Base-by-base conservation (phyloP, 768 basidiomycete genomes). In the Leccinum variicolor region DNA sequence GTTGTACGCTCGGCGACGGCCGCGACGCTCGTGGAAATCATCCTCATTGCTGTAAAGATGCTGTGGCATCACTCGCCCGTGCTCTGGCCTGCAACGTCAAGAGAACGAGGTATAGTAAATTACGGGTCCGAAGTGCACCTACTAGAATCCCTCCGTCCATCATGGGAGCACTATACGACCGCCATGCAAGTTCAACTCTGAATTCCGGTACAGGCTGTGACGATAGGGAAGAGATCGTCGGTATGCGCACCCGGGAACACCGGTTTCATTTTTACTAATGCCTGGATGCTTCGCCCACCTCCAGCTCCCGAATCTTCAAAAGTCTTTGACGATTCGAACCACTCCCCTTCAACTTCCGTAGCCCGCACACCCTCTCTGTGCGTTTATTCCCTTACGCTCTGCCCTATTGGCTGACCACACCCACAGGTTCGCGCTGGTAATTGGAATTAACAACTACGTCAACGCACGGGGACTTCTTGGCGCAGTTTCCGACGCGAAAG, bases 381-480 rank as follows among this genome's bases (percentile, higher is more conserved):
- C 28, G 28, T 28, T 17, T 15, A n/a, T 6, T 11, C 28, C 15
- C 6, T 28, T 28, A 15, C 10, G 0, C 28, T 11, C 7, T 29
- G n/a, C 28, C 6, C 8, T 13, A 6, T n/a, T 3, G n/a, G 3
- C 23, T 49, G n/a, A 49, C 14, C 11, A 29, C 15, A 19, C 19
- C 6, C 6, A 19, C 31, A 50, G 49, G 46, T 75, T 77, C 15
- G 77, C 77, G 6, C 67, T 81, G 23, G 66, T 79, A 50, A 75
- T 81, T 41, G 79, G 78, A 15, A 79, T 81, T 49, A 71, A 79
- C 55, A 34, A 69, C 43, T 81, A 81, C 48, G 34, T 17, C 31
- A 59, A 62, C 34, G 63, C 66, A 53, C 28, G 29, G 9, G 62
- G 72, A 48, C 73, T 80, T 52, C 50, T 26, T 6, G 75, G 72